phyloP scores from a whole-genome alignment of 768 basidiomycete genomes.

The Leccinum sublutescens region DNA sequence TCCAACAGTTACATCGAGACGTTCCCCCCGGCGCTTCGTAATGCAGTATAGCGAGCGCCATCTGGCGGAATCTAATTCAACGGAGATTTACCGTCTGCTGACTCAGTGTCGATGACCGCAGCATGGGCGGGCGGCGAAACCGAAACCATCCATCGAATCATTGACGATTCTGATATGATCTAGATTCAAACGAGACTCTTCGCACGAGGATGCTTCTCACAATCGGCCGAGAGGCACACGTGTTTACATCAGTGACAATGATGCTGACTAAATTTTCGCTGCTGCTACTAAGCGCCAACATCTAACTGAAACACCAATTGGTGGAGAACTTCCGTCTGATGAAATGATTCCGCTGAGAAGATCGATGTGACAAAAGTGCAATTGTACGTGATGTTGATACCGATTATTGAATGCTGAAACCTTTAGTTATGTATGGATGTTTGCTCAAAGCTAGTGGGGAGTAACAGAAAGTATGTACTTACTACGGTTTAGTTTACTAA shows the following conservation, averaged over 20 bases:
- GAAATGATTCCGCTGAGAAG: neutral
- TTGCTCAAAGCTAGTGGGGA: too few relatives aligned
- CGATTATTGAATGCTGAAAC: neutral
- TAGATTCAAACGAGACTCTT: neutral
- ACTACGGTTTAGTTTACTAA: too few relatives aligned
- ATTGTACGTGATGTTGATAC: neutral
- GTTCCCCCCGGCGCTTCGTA: too few relatives aligned
- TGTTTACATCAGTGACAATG: neutral
- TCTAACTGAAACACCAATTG: neutral
- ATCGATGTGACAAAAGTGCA: neutral
- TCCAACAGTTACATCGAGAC: too few relatives aligned
- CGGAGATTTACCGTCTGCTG: too few relatives aligned
- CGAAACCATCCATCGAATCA: neutral
- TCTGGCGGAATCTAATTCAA: too few relatives aligned
- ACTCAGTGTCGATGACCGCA: too few relatives aligned
- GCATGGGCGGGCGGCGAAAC: neutral
- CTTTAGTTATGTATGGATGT: neutral
- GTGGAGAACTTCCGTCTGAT: neutral
- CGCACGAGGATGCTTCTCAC: neutral
- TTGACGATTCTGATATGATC: neutral
- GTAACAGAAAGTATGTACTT: too few relatives aligned
- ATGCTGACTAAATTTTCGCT: neutral
- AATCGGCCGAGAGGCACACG: neutral
- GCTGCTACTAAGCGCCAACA: neutral
- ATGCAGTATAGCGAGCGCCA: too few relatives aligned